These are phyloP conservation scores for Jamesozyma gamospora DNA, from an alignment of 805 yeast species.

Conservation along the genomic window DNA sequence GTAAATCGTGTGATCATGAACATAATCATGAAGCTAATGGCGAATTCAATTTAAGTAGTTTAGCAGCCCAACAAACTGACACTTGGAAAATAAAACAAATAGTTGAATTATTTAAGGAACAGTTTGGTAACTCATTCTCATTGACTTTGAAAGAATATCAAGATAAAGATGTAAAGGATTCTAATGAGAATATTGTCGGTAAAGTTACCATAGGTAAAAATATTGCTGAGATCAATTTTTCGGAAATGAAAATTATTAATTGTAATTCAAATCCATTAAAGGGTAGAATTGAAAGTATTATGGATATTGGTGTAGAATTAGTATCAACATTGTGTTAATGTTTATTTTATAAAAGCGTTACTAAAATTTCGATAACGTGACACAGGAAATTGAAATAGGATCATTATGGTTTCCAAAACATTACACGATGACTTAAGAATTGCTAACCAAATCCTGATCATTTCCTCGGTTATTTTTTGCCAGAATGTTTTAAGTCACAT, in stretches of 20 bases:
- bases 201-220: slow-evolving; percentile 68
- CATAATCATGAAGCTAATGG: slow-evolving; percentile 21
- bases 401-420: neutral
- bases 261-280: slow-evolving; percentile 68
- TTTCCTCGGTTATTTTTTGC: too few relatives aligned
- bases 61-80: slow-evolving; percentile 10
- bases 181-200: slow-evolving; percentile 32
- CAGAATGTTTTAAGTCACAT: too few relatives aligned
- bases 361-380: too few relatives aligned
- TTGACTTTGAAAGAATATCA: slow-evolving; percentile 16
- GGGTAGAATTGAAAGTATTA: slow-evolving; percentile 73
- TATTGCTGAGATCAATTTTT: slow-evolving; percentile 59
- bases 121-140: slow-evolving; percentile 72
- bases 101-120: slow-evolving; percentile 58
- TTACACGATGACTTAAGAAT: too few relatives aligned
- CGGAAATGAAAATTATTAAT: slow-evolving; percentile 49
- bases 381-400: neutral
- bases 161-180: slow-evolving; percentile 9
- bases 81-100: slow-evolving; percentile 43
- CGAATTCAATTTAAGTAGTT: slow-evolving; percentile 6
- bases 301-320: slow-evolving; percentile 65
- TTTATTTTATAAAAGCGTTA: neutral
- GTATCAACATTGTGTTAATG: slow-evolving; percentile 70
- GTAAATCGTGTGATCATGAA: slow-evolving; percentile 44
- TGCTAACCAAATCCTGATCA: too few relatives aligned